These are phyloP conservation scores for Pisolithus sp. DNA, from an alignment of 768 basidiomycete species.

Conservation along the genomic window DNA sequence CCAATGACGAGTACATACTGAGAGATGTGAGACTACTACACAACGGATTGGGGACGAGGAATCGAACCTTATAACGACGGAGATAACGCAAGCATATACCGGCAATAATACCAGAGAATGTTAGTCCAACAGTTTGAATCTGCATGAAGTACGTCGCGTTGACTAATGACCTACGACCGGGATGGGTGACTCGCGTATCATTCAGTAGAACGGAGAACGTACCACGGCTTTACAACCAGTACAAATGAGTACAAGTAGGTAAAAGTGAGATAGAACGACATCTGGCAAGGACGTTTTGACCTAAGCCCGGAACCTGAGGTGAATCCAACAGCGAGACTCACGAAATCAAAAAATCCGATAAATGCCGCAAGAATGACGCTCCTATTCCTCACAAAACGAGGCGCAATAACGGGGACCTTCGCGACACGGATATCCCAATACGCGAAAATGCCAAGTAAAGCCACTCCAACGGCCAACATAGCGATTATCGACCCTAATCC, in stretches of 20 bases:
- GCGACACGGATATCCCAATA: conserved; percentile 49
- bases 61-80: conserved; percentile 48
- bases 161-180: conserved; percentile 39
- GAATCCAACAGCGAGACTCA: conserved; percentile 19
- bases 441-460: conserved; percentile 37
- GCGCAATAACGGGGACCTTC: conserved; percentile 52
- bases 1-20: conserved; percentile 49
- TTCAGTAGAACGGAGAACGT: neutral
- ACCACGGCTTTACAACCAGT: conserved; percentile 46
- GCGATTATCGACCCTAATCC: conserved; percentile 42
- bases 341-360: conserved; percentile 63
- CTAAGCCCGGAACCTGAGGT: conserved; percentile 27
- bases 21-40: neutral
- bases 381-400: conserved; percentile 51
- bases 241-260: conserved; percentile 72
- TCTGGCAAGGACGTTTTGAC: conserved; percentile 31
- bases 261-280: conserved; percentile 62
- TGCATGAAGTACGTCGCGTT: conserved; percentile 60
- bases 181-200: conserved; percentile 8
- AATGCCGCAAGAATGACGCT: conserved; percentile 52
- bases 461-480: conserved; percentile 43
- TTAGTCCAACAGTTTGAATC: conserved; percentile 53
- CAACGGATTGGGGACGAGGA: neutral
- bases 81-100: conserved; percentile 42
- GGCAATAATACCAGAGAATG: conserved; percentile 44